Base-by-base conservation (phyloP, 2,329 filamentous ascomycete species). In the Tolypocladium sp. region DNA sequence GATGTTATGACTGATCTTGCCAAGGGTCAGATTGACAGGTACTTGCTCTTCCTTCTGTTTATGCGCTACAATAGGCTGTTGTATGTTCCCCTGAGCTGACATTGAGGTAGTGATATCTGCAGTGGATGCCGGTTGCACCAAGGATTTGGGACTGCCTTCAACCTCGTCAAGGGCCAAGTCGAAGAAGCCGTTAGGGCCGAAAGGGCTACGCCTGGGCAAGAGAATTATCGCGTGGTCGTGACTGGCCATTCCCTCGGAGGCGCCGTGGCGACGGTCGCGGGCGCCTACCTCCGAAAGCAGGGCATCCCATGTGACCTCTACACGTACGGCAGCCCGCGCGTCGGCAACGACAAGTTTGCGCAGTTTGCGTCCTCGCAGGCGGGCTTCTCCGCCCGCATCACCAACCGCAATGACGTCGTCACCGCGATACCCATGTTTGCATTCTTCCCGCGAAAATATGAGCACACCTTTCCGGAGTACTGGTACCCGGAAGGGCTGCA, bases 191-290 rank as follows among this genome's bases (percentile, higher is more conserved):
- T 82, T 5, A 69, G 67, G 38, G 66, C 69, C 1, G 70, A 76
- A 35, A 73, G 83, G 73, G 82, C 84, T 1, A 62, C 60, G 27
- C 5, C 37, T 8, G 20, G 20, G 5, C 49, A n/a, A 13, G 7
- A 40, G 9, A 10, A 12, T 54, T 87, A 80, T 74, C 70, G 70
- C 49, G 69, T 88, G 66, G 69, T 87, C 20, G 70, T 80, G 22
- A 85, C 85, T 0, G 88, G 88, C 51, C 87, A 90, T 75, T 88
- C 84, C 12, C 81, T 90, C 2, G 88, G 88, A 53, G 88, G 77
- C 33, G 86, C 85, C 8, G 74, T 90, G 2, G 84, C 81, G 46
- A 83, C 80, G 12, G 69, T 90, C 4, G 86, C 79, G 0, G 84
- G 78, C 0, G 82, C 78, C 1, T 77, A 82, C 63, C 72, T 89